phyloP scores from a whole-genome alignment of 169 alveolate species.

The Plasmodium knowlesi region DNA sequence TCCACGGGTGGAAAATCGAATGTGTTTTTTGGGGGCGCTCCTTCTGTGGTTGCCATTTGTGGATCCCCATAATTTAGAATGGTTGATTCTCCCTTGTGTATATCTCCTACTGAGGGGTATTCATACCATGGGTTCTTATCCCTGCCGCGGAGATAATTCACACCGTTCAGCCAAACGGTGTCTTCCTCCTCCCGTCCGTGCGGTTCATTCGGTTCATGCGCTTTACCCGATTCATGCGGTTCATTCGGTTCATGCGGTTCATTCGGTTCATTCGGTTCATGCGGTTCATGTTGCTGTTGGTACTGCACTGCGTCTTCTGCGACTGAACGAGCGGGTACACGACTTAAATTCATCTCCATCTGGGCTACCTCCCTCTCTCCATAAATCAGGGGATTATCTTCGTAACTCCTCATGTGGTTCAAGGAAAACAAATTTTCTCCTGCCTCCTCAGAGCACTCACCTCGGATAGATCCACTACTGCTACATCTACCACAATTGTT shows the following conservation, averaged over 20 bases:
- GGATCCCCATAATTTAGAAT: background rate
- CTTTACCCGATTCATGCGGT: too few relatives aligned
- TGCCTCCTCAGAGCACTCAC: background rate
- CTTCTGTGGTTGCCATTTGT: background rate
- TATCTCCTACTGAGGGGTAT: background rate
- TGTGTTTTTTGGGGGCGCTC: background rate
- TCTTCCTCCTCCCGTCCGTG: background rate
- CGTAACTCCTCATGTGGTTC: background rate
- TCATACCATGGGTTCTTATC: background rate
- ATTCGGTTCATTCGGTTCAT: too few relatives aligned
- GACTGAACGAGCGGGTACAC: background rate
- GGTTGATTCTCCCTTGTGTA: background rate
- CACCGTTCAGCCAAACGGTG: background rate
- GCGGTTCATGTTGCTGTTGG: too few relatives aligned
- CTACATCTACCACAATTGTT: background rate
- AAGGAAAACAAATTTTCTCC: background rate
- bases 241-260: too few relatives aligned
- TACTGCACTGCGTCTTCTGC: background rate
- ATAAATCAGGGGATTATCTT: background rate
- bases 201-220: too few relatives aligned
- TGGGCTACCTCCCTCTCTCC: background rate
- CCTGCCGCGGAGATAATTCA: background rate
- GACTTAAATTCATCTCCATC: background rate
- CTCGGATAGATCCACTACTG: background rate
- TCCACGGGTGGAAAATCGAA: background rate